phyloP scores from a whole-genome alignment of 345 rosid genomes.

The Reutealis trisperma region DNA sequence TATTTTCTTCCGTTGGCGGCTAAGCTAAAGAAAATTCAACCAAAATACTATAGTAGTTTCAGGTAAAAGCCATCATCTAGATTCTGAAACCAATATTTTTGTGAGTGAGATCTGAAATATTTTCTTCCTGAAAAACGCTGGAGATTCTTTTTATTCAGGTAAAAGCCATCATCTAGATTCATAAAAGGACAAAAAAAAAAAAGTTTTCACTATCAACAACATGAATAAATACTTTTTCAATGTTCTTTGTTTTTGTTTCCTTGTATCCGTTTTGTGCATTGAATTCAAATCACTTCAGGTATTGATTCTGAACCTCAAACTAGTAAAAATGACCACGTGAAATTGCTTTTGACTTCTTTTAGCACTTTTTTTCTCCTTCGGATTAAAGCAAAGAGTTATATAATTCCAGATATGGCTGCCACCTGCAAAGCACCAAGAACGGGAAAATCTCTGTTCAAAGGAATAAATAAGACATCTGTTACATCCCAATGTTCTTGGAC shows the following conservation, averaged over 20 bases:
- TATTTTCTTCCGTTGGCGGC: not conserved
- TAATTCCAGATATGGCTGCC: constrained; percentile 14
- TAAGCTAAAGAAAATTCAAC: not conserved
- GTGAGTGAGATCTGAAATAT: not conserved
- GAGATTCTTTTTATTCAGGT: not conserved
- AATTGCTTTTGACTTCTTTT: not conserved
- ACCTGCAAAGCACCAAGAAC: not conserved
- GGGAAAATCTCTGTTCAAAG: not conserved
- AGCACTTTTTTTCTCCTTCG: not conserved
- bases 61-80: no score
- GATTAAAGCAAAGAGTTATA: not conserved
- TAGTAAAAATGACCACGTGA: no score
- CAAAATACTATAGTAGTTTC: not conserved
- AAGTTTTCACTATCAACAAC: not conserved
- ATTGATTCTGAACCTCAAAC: no score
- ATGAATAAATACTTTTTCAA: not conserved
- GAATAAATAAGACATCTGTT: constrained; percentile 8
- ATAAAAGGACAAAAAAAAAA: not conserved
- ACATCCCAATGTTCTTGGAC: constrained; percentile 7
- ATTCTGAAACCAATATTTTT: not conserved
- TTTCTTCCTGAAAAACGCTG: not conserved
- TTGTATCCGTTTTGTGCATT: not conserved
- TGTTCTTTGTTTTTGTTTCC: not conserved
- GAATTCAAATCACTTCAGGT: no score
- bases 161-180: not conserved